Percentiles rank a stretch among this genome's conserved stretches.
phyloP scores from a whole-genome alignment of 2,329 filamentous ascomycete genomes.

The Talaromyces amestolkiae region DNA sequence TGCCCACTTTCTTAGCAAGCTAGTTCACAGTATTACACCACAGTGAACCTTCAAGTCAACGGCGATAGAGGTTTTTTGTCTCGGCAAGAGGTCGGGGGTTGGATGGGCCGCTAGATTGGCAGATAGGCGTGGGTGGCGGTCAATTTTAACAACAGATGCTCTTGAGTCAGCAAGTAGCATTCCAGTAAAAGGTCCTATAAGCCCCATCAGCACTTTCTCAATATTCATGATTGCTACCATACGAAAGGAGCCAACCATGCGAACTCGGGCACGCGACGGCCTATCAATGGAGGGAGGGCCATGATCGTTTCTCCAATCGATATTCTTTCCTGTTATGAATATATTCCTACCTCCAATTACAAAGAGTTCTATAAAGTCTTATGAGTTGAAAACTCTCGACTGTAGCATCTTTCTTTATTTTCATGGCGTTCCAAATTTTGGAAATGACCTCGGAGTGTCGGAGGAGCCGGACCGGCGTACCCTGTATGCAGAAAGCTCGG shows the following conservation, averaged over 20 bases:
- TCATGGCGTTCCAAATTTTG: too few relatives aligned
- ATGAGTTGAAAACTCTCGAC: too few relatives aligned
- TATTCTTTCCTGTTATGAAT: too few relatives aligned
- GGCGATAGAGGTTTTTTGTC: background rate
- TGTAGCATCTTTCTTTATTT: too few relatives aligned
- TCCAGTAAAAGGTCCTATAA: conserved; percentile 70
- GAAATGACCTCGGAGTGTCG: too few relatives aligned
- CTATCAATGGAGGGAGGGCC: background rate
- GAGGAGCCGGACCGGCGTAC: too few relatives aligned
- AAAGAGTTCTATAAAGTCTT: too few relatives aligned
- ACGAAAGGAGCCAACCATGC: conserved; percentile 56
- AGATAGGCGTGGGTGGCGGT: conserved; percentile 52
- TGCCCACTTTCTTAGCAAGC: conserved; percentile 62
- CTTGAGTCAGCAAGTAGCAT: conserved; percentile 82
- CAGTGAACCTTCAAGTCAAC: background rate
- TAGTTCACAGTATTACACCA: conserved; percentile 58
- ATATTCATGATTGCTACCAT: too few relatives aligned
- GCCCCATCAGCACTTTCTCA: too few relatives aligned
- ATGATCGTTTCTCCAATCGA: too few relatives aligned
- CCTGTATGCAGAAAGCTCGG: too few relatives aligned
- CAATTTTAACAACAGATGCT: conserved; percentile 77
- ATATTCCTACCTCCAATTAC: too few relatives aligned
- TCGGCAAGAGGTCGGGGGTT: background rate
- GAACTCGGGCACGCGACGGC: conserved; percentile 56
- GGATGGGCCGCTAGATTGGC: background rate